Conservation (phyloP, 108 stramenopile species). For the Cyclostephanos tholiformis region DNA sequence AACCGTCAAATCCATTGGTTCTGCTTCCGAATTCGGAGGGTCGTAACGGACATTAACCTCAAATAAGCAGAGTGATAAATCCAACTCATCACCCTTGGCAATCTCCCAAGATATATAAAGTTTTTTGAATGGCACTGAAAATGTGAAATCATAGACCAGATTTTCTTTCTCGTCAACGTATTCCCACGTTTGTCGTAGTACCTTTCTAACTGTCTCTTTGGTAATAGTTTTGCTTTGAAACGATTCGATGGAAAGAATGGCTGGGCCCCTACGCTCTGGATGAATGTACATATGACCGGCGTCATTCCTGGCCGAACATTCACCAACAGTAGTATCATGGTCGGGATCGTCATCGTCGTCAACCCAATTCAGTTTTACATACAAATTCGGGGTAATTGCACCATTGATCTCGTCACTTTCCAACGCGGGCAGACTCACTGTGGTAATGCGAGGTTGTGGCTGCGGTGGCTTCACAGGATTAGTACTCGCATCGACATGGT, state of each 20-base stretch:
- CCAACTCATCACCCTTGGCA: constrained; percentile 24
- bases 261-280: constrained; percentile 9
- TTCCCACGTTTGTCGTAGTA: constrained; percentile 20
- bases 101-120: constrained; percentile 19
- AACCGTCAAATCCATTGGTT: background rate
- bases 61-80: constrained; percentile 22
- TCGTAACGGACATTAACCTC: constrained; percentile 18
- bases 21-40: background rate
- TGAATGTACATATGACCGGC: background rate
- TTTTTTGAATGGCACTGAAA: constrained; percentile 26
- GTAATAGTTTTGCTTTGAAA: constrained; percentile 22
- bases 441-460: constrained; percentile 6
- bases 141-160: constrained; percentile 23
- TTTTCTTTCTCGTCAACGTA: constrained; percentile 17
- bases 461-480: too few relatives aligned
- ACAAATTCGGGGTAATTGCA: constrained; percentile 13
- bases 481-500: too few relatives aligned
- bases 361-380: constrained; percentile 16
- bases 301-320: constrained; percentile 6
- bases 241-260: constrained; percentile 23
- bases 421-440: constrained; percentile 7
- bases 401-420: constrained; percentile 18
- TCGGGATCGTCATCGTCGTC: background rate
- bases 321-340: background rate
- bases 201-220: constrained; percentile 14